Percentiles rank a stretch among this genome's conserved stretches.
These are phyloP conservation scores for Leccinum rimulosum DNA, from an alignment of 768 basidiomycete genomes.

Conservation along the genomic window DNA sequence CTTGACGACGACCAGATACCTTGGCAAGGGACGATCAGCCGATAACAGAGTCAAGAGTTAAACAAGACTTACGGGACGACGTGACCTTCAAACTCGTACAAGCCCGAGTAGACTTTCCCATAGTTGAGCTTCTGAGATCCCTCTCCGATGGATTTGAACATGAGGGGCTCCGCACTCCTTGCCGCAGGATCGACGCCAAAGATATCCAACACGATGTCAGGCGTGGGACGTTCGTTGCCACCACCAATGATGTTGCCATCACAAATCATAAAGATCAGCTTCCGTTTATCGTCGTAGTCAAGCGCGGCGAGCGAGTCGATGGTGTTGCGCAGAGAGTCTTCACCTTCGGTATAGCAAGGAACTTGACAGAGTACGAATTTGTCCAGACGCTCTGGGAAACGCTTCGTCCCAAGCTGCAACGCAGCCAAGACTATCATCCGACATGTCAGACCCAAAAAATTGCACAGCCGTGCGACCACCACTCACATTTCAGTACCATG, in stretches of 20 bases:
- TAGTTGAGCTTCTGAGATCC: slow-evolving; percentile 68
- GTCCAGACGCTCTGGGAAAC: slow-evolving; percentile 62
- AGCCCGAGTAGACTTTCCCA: slow-evolving; percentile 66
- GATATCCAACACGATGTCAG: slow-evolving; percentile 64
- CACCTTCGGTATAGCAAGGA: slow-evolving; percentile 71
- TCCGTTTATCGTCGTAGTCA: slow-evolving; percentile 70
- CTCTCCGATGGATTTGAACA: slow-evolving; percentile 69
- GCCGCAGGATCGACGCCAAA: slow-evolving; percentile 64
- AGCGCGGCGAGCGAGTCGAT: slow-evolving; percentile 64
- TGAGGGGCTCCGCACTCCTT: slow-evolving; percentile 59
- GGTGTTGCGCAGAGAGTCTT: slow-evolving; percentile 65
- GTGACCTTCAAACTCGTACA: slow-evolving; percentile 71
- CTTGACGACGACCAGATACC: slow-evolving; percentile 62
- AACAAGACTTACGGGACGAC: slow-evolving; percentile 53
- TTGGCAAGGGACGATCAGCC: slow-evolving; percentile 18
- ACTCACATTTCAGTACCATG: slow-evolving; percentile 59
- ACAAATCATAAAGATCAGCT: slow-evolving; percentile 63
- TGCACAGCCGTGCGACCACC: slow-evolving; percentile 1
- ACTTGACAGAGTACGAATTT: slow-evolving; percentile 70
- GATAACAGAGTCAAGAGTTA: background rate
- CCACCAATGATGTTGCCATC: slow-evolving; percentile 72
- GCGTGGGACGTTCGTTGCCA: slow-evolving; percentile 66
- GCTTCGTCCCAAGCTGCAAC: slow-evolving; percentile 56
- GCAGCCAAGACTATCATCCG: slow-evolving; percentile 54
- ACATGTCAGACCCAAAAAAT: slow-evolving; percentile 10